These are phyloP conservation scores for Stachybotrys echinatus DNA, from an alignment of 2,329 filamentous ascomycete species.

Conservation along the genomic window DNA sequence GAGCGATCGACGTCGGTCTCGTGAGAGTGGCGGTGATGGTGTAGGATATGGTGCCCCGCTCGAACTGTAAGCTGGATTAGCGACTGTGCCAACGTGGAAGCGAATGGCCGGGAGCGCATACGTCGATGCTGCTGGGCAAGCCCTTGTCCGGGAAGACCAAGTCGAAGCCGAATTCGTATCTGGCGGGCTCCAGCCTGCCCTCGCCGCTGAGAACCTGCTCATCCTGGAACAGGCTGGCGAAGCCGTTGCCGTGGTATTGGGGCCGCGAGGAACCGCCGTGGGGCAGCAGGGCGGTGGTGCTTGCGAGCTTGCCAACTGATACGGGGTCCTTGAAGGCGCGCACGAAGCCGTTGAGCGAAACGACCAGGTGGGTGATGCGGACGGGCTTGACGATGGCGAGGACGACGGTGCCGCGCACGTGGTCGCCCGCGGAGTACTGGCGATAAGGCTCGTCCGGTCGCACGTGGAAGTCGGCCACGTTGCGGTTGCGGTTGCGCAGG, in stretches of 20 bases:
- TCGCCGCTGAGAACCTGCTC: constrained; percentile 76
- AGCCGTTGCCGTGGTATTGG: constrained; percentile 68
- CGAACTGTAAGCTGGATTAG: constrained; percentile 61
- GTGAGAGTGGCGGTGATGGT: constrained; percentile 87
- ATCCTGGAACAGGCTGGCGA: constrained; percentile 78
- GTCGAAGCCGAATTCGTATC: constrained; percentile 76
- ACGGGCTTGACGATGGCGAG: constrained; percentile 69
- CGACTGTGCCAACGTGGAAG: background rate
- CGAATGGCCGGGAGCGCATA: constrained; percentile 38
- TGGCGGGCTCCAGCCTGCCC: constrained; percentile 66
- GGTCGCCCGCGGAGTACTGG: constrained; percentile 69
- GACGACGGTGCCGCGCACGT: constrained; percentile 67
- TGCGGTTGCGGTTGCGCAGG: constrained; percentile 50
- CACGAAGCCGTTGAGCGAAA: constrained; percentile 72
- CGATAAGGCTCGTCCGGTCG: constrained; percentile 71
- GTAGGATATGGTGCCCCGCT: constrained; percentile 89
- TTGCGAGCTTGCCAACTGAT: constrained; percentile 44
- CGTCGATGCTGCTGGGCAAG: constrained; percentile 90
- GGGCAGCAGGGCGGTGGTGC: constrained; percentile 33
- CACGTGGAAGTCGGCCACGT: constrained; percentile 74
- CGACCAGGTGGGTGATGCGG: constrained; percentile 73
- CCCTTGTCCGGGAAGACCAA: constrained; percentile 63
- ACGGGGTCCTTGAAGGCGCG: constrained; percentile 70
- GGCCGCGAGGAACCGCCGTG: constrained; percentile 31
- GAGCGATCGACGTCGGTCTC: constrained; percentile 77